Evolutionary conservation across 306 rosid genomes (phyloP), one percentile per base, ranked within the genome.

Genomic region (Vachellia collinsii): DNA sequence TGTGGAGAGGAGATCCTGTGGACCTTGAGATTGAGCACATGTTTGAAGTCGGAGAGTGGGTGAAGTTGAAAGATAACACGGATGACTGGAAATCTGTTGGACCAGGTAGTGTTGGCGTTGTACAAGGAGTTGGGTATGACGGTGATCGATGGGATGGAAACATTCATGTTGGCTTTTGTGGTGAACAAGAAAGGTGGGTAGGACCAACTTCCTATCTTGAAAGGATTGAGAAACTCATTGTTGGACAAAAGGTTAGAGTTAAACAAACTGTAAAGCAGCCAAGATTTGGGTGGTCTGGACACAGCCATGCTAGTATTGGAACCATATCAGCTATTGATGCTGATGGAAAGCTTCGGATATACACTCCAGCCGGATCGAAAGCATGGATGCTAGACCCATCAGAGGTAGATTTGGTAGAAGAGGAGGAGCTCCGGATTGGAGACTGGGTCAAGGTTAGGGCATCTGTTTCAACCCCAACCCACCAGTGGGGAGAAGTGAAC

Each of bases 401-500:
- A 43, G 99, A 95, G 82, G 98, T 95, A 61, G 90, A 79, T 42
- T 86, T 90, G 72, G 89, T 91, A 47, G 96, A 87, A 81, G 96
- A 93, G 83, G 91, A 88, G 81, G 92, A 93, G 83, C 94, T 95
- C 11, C 81, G 71, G 48, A 91, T 95, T 48, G 91, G 99, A 68
- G 97, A 95, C 80, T 95, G 98, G 97, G 97, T 95, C 63, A 29
- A 29, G 85, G 99, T 95, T 44, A 95, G 83, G 79, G 58, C 92
- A 10, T 90, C 96, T 17, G 88, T 95, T 76, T 89, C 93, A 69
- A 95, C 92, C 64, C 99, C 98, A 70, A 88, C 93, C 72, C 93
- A 93, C 85, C 97, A 95, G 59, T 95, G 99, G 99, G 99, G 99
- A 51, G 99, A 93, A 85, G 99, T 92, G 87, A 93, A 82, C 80